Evolutionary conservation across 177 flowering plant species (phyloP), one percentile per base, ranked within the genome.

Genomic region (Vitis hybrid): DNA sequence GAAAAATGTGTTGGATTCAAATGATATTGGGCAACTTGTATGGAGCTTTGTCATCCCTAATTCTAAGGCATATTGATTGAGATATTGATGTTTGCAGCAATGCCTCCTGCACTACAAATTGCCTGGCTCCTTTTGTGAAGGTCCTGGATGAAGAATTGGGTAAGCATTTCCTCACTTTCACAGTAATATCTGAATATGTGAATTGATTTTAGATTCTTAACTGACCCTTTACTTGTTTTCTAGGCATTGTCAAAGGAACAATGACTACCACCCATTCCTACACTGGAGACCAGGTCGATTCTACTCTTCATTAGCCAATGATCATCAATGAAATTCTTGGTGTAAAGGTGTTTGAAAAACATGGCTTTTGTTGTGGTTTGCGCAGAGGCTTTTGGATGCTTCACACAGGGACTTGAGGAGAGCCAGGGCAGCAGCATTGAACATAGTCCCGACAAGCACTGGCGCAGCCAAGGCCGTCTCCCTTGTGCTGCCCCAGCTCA

Each of bases 401-500:
- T 95, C 99, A 8, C 99, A 93, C 87, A 78, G 98, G 70, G 98
- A 95, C 87, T 76, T 95, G 78, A 88, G 99, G 82, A 70, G 99
- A 82, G 99, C 99, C 6, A 85, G 98, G 68, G 99, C 99, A 18
- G 98, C 98, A 62, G 98, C 99, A 52, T 61, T 93, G 77, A 95
- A 90, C 96, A 93, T 95, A 21, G 98, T 95, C 24, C 99, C 99
- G 24, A 95, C 99, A 54, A 93, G 97, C 84, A 95, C 99, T 0
- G 98, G 99, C 59, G 99, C 99, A 56, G 98, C 97, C 77, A 95
- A 95, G 90, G 99, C 99, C 0, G 99, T 95, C 82, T 89, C 99
- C 6, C 81, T 95, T 17, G 99, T 95, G 76, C 85, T 95, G 52
- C 99, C 99, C 11, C 90, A 93, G 83, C 93, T 95, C 7, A 95